Conservation (phyloP, 768 basidiomycete genomes). For the Boletus insuetus region DNA sequence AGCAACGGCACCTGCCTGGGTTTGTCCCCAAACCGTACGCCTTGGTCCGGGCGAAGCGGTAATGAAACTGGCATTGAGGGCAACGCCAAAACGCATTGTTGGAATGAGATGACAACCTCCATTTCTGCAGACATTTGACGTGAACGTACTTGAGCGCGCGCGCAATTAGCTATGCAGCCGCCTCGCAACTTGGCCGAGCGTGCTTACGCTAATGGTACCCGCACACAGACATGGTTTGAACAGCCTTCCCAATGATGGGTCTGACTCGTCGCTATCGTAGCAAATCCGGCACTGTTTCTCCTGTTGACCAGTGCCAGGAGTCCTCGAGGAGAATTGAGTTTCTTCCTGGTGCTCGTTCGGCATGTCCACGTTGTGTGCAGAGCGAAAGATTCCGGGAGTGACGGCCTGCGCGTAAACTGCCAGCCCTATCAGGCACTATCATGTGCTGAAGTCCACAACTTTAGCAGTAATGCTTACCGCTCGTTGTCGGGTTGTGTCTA, state of each 20-base stretch:
- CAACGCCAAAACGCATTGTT: constrained; percentile 73
- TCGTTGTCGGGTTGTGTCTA: background rate
- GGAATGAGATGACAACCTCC: constrained; percentile 65
- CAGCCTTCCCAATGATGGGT: constrained; percentile 64
- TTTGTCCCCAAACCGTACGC: constrained; percentile 76
- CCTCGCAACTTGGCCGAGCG: background rate
- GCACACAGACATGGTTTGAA: constrained; percentile 71
- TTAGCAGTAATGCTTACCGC: background rate
- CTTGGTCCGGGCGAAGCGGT: constrained; percentile 71
- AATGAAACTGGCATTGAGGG: constrained; percentile 76
- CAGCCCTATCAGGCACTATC: constrained; percentile 1
- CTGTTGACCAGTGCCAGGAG: constrained; percentile 25
- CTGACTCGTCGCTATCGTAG: constrained; percentile 62
- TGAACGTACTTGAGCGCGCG: constrained; percentile 62
- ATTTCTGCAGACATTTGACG: constrained; percentile 71
- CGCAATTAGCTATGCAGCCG: constrained; percentile 19
- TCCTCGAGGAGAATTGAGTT: background rate
- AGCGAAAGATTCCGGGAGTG: background rate
- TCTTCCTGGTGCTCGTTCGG: constrained; percentile 15
- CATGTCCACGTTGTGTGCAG: constrained; percentile 13
- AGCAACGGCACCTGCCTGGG: constrained; percentile 45
- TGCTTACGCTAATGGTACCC: constrained; percentile 68
- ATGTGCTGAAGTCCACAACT: background rate
- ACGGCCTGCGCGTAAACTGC: background rate
- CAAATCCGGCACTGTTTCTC: constrained; percentile 85